Evolutionary conservation across 1,284 basidiomycete species (phyloP), one percentile per base, ranked within the genome.

Genomic region (Apiotrichum porosum): DNA sequence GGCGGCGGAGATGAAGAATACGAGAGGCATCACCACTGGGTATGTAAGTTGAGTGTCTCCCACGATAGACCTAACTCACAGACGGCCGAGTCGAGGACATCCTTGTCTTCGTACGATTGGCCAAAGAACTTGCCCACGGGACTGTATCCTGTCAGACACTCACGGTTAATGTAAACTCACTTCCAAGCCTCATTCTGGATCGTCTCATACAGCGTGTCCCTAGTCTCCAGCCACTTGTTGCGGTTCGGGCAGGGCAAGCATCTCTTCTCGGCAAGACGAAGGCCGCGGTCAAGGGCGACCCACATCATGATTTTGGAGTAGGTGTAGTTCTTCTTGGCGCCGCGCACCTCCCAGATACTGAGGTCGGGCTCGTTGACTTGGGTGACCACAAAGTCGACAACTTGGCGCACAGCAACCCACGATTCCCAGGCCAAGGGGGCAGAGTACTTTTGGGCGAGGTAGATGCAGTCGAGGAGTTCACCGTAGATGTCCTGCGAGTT

Each of bases 301-400:
- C 88, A 91, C 65, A 91, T 79, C 89, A 93, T 91, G 44, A 91
- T 83, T 79, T 92, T 92, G 36, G 85, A 88, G 71, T 92, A 92
- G 79, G 88, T 62, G 33, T 93, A 95, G 68, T 94, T 83, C 51
- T 86, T 81, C 66, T 85, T 80, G 63, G 82, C 80, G 51, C 84
- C 83, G 49, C 89, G 78, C 26, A 75, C 81, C 72, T 71, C 84
- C 85, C 85, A 86, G 59, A 86, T 86, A 13, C 83, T 84, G 49
- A 69, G 47, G 47, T 75, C 76, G 5, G 62, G 65, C 49, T 67
- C 54, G 47, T 74, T 54, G 37, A 58, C 57, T 42, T 53, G 58
- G 37, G 56, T 59, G 37, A 66, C 48, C 48, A 70, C 56, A 54
- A 51, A 76, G 54, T 78, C 77, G 47, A 77, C 71, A 3, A 78